Conservation (phyloP, 176 grass and related monocot species). For the Guadua angustifolia region DNA sequence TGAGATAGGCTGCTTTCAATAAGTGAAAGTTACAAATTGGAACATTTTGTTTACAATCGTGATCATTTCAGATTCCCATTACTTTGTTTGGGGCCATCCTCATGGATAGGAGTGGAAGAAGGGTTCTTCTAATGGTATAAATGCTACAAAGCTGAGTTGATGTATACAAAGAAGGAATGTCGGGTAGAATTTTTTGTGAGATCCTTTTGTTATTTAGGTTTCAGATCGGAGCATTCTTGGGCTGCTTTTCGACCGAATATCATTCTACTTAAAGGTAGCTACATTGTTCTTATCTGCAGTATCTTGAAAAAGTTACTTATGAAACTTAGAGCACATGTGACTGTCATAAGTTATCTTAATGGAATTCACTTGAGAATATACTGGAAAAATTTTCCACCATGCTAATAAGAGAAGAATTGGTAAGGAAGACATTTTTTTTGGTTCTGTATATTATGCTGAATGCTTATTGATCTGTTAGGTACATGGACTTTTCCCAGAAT, state of each 20-base stretch:
- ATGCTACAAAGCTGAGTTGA: conserved; percentile 39
- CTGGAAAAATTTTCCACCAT: neutral
- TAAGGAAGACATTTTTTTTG: neutral
- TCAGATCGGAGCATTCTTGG: conserved; percentile 77
- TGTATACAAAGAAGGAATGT: conserved; percentile 38
- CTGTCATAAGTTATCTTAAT: conserved; percentile 31
- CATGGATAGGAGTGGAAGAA: conserved; percentile 82
- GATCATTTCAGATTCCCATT: conserved; percentile 70
- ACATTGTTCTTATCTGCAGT: neutral
- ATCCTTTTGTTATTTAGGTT: conserved; percentile 56
- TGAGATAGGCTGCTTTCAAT: too few species aligned
- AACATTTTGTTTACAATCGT: conserved; percentile 51
- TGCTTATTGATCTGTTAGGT: conserved; percentile 48
- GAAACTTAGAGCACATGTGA: too few species aligned
- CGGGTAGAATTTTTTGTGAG: conserved; percentile 41
- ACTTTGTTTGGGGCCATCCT: conserved; percentile 72
- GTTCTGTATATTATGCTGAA: conserved; percentile 32
- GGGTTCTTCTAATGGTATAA: conserved; percentile 75
- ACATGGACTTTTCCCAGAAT: conserved; percentile 56
- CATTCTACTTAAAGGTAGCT: conserved; percentile 77
- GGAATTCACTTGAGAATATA: neutral
- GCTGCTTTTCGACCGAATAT: conserved; percentile 64
- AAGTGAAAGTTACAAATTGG: too few species aligned
- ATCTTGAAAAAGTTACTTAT: neutral
- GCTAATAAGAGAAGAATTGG: neutral